Conservation (phyloP, 148 eudicot genomes). For the Diospyros lotus region DNA sequence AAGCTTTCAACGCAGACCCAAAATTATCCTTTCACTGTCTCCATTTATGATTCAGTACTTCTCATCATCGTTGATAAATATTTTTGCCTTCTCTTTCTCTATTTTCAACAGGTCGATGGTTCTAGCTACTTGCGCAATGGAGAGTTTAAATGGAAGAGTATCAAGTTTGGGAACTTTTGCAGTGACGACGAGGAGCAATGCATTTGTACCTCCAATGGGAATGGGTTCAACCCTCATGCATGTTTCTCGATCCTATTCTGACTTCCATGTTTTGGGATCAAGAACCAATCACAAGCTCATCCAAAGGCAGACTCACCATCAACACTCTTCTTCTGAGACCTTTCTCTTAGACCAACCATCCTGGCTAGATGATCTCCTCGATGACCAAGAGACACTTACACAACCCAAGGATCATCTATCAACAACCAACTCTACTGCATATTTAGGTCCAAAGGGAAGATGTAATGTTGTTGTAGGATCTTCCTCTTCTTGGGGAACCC, state of each 20-base stretch:
- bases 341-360: slow-evolving; percentile 52
- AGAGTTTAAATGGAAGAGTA: too few relatives aligned
- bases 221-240: neutral
- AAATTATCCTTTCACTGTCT: too few relatives aligned
- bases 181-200: too few relatives aligned
- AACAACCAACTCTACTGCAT: slow-evolving; percentile 61
- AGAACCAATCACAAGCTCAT: slow-evolving; percentile 8
- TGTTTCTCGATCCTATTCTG: neutral
- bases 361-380: slow-evolving; percentile 81
- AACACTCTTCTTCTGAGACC: slow-evolving; percentile 39
- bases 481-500: slow-evolving; percentile 22
- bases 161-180: too few relatives aligned
- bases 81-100: too few relatives aligned
- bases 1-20: too few relatives aligned
- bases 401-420: slow-evolving; percentile 55
- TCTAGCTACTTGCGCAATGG: too few relatives aligned
- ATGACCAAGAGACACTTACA: slow-evolving; percentile 54
- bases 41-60: too few relatives aligned
- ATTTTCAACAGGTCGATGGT: too few relatives aligned
- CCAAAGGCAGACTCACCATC: slow-evolving; percentile 26
- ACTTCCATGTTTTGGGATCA: neutral
- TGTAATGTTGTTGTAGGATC: too few relatives aligned
- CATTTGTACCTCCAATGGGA: too few relatives aligned
- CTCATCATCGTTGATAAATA: too few relatives aligned
- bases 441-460: slow-evolving; percentile 21